A percentile compares a stretch with the other conserved stretches of the same genome.
These are phyloP conservation scores for Pseudocercospora musae DNA, from an alignment of 2,329 filamentous ascomycete species.

Conservation along the genomic window DNA sequence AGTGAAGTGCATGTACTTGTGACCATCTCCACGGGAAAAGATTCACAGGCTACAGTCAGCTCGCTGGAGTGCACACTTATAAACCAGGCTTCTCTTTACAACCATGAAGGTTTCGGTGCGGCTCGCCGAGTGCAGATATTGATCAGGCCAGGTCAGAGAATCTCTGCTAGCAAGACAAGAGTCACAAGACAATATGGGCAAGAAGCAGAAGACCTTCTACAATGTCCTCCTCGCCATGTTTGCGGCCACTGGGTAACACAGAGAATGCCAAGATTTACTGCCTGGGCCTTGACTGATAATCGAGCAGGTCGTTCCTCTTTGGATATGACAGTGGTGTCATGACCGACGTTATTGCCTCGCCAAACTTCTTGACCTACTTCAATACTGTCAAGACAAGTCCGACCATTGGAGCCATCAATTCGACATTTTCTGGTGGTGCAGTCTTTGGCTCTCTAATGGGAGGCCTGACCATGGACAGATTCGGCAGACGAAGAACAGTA, in stretches of 20 bases:
- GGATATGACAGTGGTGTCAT: conserved; percentile 44
- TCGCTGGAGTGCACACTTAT: not conserved
- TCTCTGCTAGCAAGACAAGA: not conserved
- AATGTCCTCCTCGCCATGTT: conserved; percentile 31
- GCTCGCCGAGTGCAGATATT: not conserved
- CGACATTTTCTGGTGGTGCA: conserved; percentile 60
- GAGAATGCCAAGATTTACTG: not conserved
- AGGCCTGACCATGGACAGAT: conserved; percentile 58
- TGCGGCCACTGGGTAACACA: conserved; percentile 28
- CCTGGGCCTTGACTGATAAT: conserved; percentile 8
- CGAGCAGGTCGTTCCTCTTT: conserved; percentile 41
- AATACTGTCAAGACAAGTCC: conserved; percentile 49
- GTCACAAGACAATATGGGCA: conserved; percentile 20
- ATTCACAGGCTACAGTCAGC: not conserved
- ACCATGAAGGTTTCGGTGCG: not conserved
- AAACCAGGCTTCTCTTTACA: not conserved
- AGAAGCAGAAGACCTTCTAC: conserved; percentile 21
- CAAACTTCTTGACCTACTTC: conserved; percentile 58
- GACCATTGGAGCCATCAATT: conserved; percentile 61
- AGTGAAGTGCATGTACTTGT: not conserved
- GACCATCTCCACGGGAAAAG: not conserved
- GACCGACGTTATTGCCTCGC: conserved; percentile 54
- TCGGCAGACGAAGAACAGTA: conserved; percentile 59
- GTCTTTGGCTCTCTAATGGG: conserved; percentile 54
- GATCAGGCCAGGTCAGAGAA: not conserved